Evolutionary conservation across 2,329 filamentous ascomycete genomes (phyloP).

Genomic region (Westerdykella aurantiaca): DNA sequence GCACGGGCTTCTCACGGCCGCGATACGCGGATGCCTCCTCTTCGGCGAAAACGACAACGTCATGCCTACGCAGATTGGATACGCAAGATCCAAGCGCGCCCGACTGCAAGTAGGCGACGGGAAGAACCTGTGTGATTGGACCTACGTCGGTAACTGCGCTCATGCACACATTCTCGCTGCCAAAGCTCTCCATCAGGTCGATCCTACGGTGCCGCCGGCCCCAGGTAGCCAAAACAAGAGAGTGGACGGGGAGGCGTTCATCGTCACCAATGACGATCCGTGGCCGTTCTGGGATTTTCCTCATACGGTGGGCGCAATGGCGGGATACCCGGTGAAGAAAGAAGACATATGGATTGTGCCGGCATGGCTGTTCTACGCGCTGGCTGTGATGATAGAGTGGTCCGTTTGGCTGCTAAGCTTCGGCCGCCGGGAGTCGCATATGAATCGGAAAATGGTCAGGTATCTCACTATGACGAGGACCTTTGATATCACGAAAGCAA

Average conservation of each 20-base stretch:
- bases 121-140: conserved; percentile 16
- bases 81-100: neutral
- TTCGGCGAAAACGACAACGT: conserved; percentile 11
- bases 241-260: conserved; percentile 16
- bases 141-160: conserved; percentile 13
- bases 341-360: conserved; percentile 10
- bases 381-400: conserved; percentile 1
- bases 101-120: conserved; percentile 8
- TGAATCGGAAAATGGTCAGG: conserved; percentile 5
- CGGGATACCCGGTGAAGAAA: conserved; percentile 9
- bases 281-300: conserved; percentile 14
- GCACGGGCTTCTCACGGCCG: conserved; percentile 6
- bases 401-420: conserved; percentile 6
- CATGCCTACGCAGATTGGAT: conserved; percentile 2
- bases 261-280: conserved; percentile 14
- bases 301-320: conserved; percentile 4
- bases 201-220: neutral
- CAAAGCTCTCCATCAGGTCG: conserved; percentile 2
- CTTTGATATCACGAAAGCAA: conserved; percentile 14
- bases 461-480: conserved; percentile 6
- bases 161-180: conserved; percentile 13
- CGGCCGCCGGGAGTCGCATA: conserved; percentile 2
- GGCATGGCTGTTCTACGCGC: conserved; percentile 1
- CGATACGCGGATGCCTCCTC: conserved; percentile 10
- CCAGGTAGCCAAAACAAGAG: neutral